Evolutionary conservation across 2,329 filamentous ascomycete genomes (phyloP).

Genomic region (Aspergillus glaucus): DNA sequence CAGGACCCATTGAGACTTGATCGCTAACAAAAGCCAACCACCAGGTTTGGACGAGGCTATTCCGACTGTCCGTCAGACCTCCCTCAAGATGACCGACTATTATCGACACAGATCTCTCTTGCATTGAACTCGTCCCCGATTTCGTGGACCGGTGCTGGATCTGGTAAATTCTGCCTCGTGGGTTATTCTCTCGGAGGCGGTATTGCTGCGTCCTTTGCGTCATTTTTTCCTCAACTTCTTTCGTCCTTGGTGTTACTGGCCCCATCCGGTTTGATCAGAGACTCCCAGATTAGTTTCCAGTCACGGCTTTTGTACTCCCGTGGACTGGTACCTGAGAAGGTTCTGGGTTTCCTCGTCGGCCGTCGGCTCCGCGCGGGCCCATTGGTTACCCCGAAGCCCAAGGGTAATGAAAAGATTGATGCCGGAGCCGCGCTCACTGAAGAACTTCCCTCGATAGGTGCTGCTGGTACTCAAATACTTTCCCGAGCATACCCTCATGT

Average conservation of each 20-base stretch:
- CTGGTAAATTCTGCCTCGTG: conserved; percentile 59
- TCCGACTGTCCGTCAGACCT: conserved; percentile 62
- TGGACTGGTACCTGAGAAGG: conserved; percentile 53
- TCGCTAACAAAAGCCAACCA: conserved; percentile 1
- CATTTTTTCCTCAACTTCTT: conserved; percentile 62
- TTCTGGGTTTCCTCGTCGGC: conserved; percentile 49
- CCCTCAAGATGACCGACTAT: conserved; percentile 67
- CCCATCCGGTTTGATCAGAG: conserved; percentile 69
- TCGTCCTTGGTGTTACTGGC: conserved; percentile 68
- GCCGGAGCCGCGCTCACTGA: conserved; percentile 37
- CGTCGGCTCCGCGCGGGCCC: conserved; percentile 44
- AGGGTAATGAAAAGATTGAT: conserved; percentile 28
- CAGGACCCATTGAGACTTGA: background rate
- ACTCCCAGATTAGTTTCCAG: conserved; percentile 53
- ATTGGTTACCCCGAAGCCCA: conserved; percentile 26
- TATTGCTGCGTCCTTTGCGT: conserved; percentile 63
- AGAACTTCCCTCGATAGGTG: conserved; percentile 30
- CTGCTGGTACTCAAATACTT: conserved; percentile 41
- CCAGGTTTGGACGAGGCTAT: conserved; percentile 62
- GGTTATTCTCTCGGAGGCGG: conserved; percentile 79
- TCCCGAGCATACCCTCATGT: conserved; percentile 47
- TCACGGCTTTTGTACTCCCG: conserved; percentile 59
- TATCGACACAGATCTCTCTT: conserved; percentile 64
- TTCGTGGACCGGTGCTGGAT: conserved; percentile 52
- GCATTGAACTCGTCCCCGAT: conserved; percentile 64